Evolutionary conservation across 2,329 filamentous ascomycete species (phyloP).

Genomic region (Chrysoporthe deuterocubensis): DNA sequence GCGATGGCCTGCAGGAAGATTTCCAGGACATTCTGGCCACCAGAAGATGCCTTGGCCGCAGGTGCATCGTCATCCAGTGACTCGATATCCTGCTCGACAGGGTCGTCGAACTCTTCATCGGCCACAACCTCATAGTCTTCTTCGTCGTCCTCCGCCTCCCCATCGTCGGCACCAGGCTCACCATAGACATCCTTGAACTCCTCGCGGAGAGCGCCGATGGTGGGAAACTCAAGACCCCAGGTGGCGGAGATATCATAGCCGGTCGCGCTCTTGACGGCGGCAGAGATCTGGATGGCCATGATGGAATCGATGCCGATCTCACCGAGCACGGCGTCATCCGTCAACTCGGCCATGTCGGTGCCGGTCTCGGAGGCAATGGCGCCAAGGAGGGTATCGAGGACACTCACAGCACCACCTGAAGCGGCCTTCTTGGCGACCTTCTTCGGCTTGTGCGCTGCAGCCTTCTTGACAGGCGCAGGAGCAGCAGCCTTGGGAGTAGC

Average conservation of each 20-base stretch:
- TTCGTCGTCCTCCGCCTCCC: constrained; percentile 8
- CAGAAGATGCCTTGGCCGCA: constrained; percentile 2
- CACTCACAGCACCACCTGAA: constrained; percentile 7
- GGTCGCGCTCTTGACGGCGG: constrained; percentile 13
- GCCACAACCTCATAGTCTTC: constrained; percentile 17
- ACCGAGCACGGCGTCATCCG: constrained; percentile 32
- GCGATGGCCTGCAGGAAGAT: constrained; percentile 30
- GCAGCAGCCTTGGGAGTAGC: constrained; percentile 16
- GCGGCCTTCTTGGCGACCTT: neutral
- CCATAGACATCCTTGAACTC: constrained; percentile 17
- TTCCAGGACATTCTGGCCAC: constrained; percentile 11
- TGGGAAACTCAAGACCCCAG: constrained; percentile 18
- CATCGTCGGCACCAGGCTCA: constrained; percentile 13
- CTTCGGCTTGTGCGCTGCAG: constrained; percentile 4
- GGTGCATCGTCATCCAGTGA: constrained; percentile 1
- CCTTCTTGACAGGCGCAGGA: constrained; percentile 10
- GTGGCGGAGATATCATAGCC: constrained; percentile 22
- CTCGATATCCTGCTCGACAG: constrained; percentile 19
- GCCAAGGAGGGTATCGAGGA: constrained; percentile 11
- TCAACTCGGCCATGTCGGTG: constrained; percentile 28
- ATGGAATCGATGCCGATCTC: constrained; percentile 39
- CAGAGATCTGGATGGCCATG: constrained; percentile 34
- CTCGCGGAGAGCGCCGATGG: constrained; percentile 17
- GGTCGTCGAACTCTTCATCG: constrained; percentile 16
- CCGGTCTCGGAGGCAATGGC: constrained; percentile 30